Base-by-base conservation (phyloP, 2,329 filamentous ascomycete species). In the Alternaria panax region DNA sequence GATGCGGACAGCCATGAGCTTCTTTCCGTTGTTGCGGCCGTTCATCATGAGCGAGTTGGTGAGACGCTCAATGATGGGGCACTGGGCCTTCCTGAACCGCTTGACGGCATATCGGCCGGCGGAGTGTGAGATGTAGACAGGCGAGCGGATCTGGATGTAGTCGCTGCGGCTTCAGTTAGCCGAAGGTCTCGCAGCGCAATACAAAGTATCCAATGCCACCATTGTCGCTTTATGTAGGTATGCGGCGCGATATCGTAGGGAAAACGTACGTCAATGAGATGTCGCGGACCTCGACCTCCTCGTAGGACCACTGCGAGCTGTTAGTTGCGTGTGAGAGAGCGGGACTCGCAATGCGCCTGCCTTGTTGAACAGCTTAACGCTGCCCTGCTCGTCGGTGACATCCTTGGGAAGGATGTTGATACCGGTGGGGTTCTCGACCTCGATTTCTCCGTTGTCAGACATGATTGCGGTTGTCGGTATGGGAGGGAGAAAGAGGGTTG, bases 1-100 rank as follows among this genome's bases (percentile, higher is more conserved):
- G 77, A 99, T 99, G 85, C 95, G 93, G 83, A 98, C 94, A 81
- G 95, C 96, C 93, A 96, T 97, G 81, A 98, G 90, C 92, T 99
- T 99, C 92, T 99, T 99, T 85, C 95, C 95, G 92, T 97, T 99
- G 92, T 99, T 99, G 86, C 95, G 95, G 85, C 95, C 95, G 90
- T 99, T 97, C 94, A 98, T 98, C 96, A 99, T 99, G 83, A 99
- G 90, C 63, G 95, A 98, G 92, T 99, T 99, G 88, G 95, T 99
- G 78, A 99, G 90, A 83, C 95, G 94, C 92, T 99, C 95, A 82
- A 99, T 97, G 90, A 99, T 98, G 79, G 95, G 95, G 92, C 95
- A 99, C 89, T 98, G 96, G 82, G 96, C 95, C 91, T 99, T 99
- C 88, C 95, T 92, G 92, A 99, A 99, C 81, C 96, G 91, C 93